phyloP scores from a whole-genome alignment of 345 rosid genomes.

The Abelmoschus esculentus region DNA sequence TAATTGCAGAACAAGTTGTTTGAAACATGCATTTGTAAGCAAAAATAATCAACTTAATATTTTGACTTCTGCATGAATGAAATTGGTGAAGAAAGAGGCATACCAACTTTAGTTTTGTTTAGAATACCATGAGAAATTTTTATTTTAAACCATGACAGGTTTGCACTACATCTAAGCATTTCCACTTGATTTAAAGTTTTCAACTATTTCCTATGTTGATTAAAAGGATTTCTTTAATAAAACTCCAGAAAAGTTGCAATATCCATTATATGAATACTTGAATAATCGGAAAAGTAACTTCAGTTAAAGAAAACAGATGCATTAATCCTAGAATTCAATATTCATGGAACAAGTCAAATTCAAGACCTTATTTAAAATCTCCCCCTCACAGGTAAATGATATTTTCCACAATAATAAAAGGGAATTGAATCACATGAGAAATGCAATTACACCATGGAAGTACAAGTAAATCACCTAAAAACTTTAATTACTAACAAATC shows the following conservation, averaged over 20 bases:
- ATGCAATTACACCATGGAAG: background rate
- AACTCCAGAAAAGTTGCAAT: background rate
- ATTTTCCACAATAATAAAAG: background rate
- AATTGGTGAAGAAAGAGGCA: background rate
- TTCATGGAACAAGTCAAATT: background rate
- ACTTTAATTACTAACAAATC: background rate
- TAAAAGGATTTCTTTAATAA: background rate
- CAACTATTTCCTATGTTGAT: background rate
- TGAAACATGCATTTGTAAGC: background rate
- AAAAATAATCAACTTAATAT: background rate
- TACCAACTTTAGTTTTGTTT: background rate
- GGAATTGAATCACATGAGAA: background rate
- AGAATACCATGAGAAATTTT: background rate
- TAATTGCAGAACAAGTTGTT: background rate
- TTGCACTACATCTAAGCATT: background rate
- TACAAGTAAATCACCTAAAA: background rate
- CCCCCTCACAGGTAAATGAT: background rate
- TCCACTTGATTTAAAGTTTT: background rate
- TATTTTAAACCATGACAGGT: background rate
- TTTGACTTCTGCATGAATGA: background rate
- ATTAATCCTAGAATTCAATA: background rate
- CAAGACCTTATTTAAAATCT: background rate
- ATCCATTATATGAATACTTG: background rate
- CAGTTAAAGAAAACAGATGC: background rate
- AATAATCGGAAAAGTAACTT: background rate